Evolutionary conservation across 1,139 yeast species (phyloP).

Genomic region (Eremothecium coryli): DNA sequence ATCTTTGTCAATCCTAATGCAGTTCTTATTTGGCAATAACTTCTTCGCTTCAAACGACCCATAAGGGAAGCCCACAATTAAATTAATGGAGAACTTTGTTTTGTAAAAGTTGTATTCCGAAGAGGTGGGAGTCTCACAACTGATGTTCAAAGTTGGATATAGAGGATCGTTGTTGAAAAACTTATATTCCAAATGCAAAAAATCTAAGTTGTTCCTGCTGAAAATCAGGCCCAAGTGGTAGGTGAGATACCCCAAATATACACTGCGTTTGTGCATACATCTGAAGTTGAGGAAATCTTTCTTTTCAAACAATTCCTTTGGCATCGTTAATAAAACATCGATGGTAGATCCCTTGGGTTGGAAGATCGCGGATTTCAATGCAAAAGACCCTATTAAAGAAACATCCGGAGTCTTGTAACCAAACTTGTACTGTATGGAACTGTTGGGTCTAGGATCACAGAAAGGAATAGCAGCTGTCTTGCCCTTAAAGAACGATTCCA

Average conservation of each 20-base stretch:
- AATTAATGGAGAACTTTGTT: slow-evolving; percentile 61
- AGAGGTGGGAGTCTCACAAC: slow-evolving; percentile 29
- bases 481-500: slow-evolving; percentile 41
- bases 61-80: slow-evolving; percentile 65
- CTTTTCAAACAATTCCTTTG: slow-evolving; percentile 59
- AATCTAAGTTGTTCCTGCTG: slow-evolving; percentile 45
- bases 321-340: slow-evolving; percentile 80
- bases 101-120: slow-evolving; percentile 47
- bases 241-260: slow-evolving; percentile 70
- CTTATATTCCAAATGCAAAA: slow-evolving; percentile 45
- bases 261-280: slow-evolving; percentile 82
- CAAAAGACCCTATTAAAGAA: slow-evolving; percentile 81
- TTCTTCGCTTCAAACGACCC: slow-evolving; percentile 67
- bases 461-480: slow-evolving; percentile 63
- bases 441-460: slow-evolving; percentile 74
- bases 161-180: slow-evolving; percentile 59
- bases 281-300: slow-evolving; percentile 88
- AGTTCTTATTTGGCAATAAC: slow-evolving; percentile 66
- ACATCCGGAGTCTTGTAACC: slow-evolving; percentile 65
- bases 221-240: slow-evolving; percentile 49
- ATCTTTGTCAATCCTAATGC: slow-evolving; percentile 57
- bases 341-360: slow-evolving; percentile 55
- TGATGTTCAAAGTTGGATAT: slow-evolving; percentile 53
- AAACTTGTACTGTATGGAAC: slow-evolving; percentile 58
- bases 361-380: slow-evolving; percentile 70